Evolutionary conservation across 2,329 filamentous ascomycete species (phyloP).

Genomic region (Aspergillus sp.): DNA sequence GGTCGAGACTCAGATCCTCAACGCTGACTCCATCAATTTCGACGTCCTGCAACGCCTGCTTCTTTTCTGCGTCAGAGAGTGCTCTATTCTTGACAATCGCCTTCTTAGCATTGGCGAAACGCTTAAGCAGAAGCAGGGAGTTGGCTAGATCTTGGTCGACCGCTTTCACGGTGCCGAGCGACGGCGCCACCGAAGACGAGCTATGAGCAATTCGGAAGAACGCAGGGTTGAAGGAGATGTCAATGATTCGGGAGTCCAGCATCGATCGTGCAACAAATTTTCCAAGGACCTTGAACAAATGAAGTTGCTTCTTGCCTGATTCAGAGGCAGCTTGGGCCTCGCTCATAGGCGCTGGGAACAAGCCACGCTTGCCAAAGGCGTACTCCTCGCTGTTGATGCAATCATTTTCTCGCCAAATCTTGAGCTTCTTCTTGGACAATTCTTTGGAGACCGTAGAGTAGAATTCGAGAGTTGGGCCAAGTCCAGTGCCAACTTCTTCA

Average conservation of each 20-base stretch:
- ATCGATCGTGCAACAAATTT: constrained; percentile 98
- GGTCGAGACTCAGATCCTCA: constrained; percentile 88
- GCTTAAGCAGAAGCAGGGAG: constrained; percentile 82
- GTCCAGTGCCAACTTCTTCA: constrained; percentile 92
- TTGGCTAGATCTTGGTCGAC: constrained; percentile 84
- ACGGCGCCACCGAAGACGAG: constrained; percentile 67
- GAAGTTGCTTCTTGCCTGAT: constrained; percentile 81
- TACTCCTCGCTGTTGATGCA: constrained; percentile 69
- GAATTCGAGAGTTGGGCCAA: constrained; percentile 94
- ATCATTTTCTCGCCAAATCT: constrained; percentile 93
- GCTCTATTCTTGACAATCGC: constrained; percentile 69
- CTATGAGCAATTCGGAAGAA: constrained; percentile 92
- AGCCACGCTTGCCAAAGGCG: constrained; percentile 75
- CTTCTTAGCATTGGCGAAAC: constrained; percentile 79
- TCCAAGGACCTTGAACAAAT: constrained; percentile 87
- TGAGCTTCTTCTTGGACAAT: constrained; percentile 95
- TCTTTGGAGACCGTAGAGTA: constrained; percentile 97
- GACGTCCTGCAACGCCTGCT: constrained; percentile 65
- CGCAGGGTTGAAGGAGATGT: constrained; percentile 93
- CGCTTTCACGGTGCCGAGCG: constrained; percentile 81
- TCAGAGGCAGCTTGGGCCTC: constrained; percentile 70
- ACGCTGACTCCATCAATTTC: constrained; percentile 72
- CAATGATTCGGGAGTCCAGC: constrained; percentile 97
- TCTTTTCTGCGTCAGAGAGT: constrained; percentile 68
- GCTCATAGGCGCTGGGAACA: constrained; percentile 90